These are phyloP conservation scores for Colletotrichum godetiae DNA, from an alignment of 2,329 filamentous ascomycete genomes.

Conservation along the genomic window DNA sequence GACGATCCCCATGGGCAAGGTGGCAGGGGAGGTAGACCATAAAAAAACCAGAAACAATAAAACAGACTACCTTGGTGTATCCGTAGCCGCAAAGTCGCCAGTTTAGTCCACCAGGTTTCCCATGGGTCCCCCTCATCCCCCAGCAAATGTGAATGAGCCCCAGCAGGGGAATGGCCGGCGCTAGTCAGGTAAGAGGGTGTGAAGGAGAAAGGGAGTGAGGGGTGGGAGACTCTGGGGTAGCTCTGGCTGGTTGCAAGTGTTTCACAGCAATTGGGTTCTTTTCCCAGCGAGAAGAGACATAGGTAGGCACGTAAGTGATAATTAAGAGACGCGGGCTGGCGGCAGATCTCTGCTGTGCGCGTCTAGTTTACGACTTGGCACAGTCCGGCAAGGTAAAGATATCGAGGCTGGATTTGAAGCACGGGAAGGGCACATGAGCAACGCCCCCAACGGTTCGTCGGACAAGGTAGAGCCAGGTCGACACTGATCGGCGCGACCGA, in stretches of 20 bases:
- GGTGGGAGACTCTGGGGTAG: constrained; percentile 11
- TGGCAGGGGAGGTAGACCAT: neutral
- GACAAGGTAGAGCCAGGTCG: neutral
- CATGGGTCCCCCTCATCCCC: constrained; percentile 13
- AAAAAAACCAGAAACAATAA: neutral
- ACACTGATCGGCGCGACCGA: constrained; percentile 8
- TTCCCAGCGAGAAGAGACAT: neutral
- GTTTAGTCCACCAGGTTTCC: neutral
- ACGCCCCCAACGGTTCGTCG: neutral
- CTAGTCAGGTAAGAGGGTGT: constrained; percentile 1
- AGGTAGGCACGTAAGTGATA: neutral
- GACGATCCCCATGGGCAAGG: neutral
- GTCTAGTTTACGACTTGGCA: neutral
- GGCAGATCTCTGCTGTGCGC: neutral
- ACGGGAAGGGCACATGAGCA: constrained; percentile 11
- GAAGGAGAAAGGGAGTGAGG: neutral
- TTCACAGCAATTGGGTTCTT: neutral
- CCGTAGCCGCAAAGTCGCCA: neutral
- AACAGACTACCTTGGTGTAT: neutral
- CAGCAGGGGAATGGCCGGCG: neutral
- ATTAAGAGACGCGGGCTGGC: neutral
- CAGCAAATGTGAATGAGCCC: neutral
- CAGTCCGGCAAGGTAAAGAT: neutral
- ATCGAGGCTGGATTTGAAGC: neutral
- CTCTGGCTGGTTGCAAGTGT: neutral